Conservation (phyloP, 2,329 filamentous ascomycete species). For the Pseudogymnoascus sp. region DNA sequence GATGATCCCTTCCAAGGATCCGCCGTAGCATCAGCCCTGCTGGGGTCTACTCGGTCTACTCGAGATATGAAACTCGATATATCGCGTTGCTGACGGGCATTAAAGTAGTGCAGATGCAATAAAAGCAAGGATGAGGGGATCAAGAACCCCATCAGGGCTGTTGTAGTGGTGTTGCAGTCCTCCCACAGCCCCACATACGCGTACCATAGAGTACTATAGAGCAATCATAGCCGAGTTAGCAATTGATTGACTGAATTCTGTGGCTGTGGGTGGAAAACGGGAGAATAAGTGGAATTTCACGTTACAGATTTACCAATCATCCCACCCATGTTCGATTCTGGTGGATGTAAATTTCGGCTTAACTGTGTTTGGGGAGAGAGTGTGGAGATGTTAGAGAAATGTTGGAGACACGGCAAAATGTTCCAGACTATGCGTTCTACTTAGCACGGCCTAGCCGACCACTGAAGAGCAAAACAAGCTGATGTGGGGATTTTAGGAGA, state of each 20-base stretch:
- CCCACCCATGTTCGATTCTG: neutral
- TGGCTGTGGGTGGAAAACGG: slow-evolving; percentile 2
- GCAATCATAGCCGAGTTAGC: slow-evolving; percentile 4
- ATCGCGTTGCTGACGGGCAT: slow-evolving; percentile 1
- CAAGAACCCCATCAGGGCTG: neutral
- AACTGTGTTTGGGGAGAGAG: neutral
- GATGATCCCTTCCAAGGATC: neutral
- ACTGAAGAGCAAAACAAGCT: neutral
- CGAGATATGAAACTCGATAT: slow-evolving; percentile 5
- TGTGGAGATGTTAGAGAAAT: slow-evolving; percentile 7
- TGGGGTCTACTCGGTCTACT: neutral
- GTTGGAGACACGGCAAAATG: slow-evolving; percentile 2
- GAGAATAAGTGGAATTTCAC: neutral
- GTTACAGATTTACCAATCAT: slow-evolving; percentile 7
- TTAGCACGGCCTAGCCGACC: neutral
- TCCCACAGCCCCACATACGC: neutral
- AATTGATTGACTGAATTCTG: slow-evolving; percentile 1
- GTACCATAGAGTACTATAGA: neutral
- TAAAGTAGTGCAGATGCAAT: neutral
- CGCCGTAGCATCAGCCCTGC: neutral
- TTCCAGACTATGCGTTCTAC: neutral
- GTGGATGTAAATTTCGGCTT: neutral
- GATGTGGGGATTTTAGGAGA: neutral
- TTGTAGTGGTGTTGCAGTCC: neutral
- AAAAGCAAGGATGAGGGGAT: slow-evolving; percentile 5